Conservation (phyloP, 176 grass and related monocot genomes). For the Bolboschoenus planiculmis region DNA sequence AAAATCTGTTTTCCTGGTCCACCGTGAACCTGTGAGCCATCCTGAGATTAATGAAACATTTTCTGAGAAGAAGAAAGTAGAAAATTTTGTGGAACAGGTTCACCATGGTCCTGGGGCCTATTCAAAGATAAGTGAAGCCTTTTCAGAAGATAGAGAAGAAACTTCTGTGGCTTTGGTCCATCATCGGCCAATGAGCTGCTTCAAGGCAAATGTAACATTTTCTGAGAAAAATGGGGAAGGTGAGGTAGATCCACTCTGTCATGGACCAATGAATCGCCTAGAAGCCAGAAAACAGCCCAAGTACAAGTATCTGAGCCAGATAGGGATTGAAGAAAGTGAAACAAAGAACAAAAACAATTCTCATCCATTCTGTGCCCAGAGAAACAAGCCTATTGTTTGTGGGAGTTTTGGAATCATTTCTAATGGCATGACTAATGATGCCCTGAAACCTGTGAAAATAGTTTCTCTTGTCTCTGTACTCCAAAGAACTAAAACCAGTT, state of each 20-base stretch:
- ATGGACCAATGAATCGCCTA: slow-evolving; percentile 25
- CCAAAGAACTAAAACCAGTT: slow-evolving; percentile 45
- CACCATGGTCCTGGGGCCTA: slow-evolving; percentile 4
- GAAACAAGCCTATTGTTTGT: slow-evolving; percentile 35
- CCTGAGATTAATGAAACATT: neutral
- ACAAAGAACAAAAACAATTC: slow-evolving; percentile 33
- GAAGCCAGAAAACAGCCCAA: slow-evolving; percentile 63
- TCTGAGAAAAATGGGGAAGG: slow-evolving; percentile 26
- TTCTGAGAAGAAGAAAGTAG: slow-evolving; percentile 12
- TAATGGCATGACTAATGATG: slow-evolving; percentile 50
- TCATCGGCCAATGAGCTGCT: neutral
- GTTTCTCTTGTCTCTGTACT: slow-evolving; percentile 71
- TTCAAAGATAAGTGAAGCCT: slow-evolving; percentile 5
- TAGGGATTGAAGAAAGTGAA: slow-evolving; percentile 40
- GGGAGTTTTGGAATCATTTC: slow-evolving; percentile 63
- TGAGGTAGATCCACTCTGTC: slow-evolving; percentile 7
- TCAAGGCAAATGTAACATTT: slow-evolving; percentile 6
- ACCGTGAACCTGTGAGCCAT: neutral
- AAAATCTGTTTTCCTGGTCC: neutral
- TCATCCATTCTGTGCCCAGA: slow-evolving; percentile 11
- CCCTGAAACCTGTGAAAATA: slow-evolving; percentile 73
- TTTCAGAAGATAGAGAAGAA: slow-evolving; percentile 15
- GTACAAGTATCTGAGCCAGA: slow-evolving; percentile 75
- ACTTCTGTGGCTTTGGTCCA: slow-evolving; percentile 2
- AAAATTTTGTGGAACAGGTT: slow-evolving; percentile 1